Conservation (phyloP, 2,329 filamentous ascomycete genomes). For the Phaeosphaeriaceae sp. region DNA sequence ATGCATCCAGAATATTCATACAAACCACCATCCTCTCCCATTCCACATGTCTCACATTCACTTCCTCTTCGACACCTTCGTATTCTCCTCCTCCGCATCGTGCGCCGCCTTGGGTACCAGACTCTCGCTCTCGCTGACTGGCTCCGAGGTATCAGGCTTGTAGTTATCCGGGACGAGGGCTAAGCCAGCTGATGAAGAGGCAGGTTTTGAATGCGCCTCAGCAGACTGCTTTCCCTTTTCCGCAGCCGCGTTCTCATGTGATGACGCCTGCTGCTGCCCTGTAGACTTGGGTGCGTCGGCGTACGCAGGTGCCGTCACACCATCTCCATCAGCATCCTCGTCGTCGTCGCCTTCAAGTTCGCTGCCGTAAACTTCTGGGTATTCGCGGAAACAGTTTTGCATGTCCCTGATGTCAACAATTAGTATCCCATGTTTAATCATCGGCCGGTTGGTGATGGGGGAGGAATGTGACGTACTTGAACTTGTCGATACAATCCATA, state of each 20-base stretch:
- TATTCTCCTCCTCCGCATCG: conserved; percentile 46
- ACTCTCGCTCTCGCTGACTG: conserved; percentile 51
- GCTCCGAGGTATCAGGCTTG: conserved; percentile 14
- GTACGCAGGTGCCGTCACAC: neutral
- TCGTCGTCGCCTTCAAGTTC: conserved; percentile 81
- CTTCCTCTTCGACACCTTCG: neutral
- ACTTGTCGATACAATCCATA: conserved; percentile 96
- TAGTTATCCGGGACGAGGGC: conserved; percentile 29
- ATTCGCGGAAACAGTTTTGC: conserved; percentile 94
- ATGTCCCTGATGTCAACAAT: conserved; percentile 70
- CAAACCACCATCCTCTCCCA: neutral
- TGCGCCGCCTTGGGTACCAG: conserved; percentile 60
- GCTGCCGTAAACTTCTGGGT: conserved; percentile 91
- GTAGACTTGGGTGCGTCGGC: neutral
- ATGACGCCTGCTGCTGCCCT: neutral
- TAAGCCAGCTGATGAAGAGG: conserved; percentile 1
- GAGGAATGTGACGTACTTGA: conserved; percentile 71
- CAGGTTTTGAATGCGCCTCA: conserved; percentile 15
- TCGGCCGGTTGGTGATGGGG: too few species aligned
- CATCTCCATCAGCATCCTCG: conserved; percentile 62
- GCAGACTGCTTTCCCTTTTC: conserved; percentile 11
- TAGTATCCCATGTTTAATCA: too few species aligned
- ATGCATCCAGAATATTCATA: neutral
- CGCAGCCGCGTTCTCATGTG: conserved; percentile 8
- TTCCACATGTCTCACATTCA: neutral